Evolutionary conservation across 2,329 filamentous ascomycete species (phyloP).

Genomic region (Ceratocystis eucalypticola): DNA sequence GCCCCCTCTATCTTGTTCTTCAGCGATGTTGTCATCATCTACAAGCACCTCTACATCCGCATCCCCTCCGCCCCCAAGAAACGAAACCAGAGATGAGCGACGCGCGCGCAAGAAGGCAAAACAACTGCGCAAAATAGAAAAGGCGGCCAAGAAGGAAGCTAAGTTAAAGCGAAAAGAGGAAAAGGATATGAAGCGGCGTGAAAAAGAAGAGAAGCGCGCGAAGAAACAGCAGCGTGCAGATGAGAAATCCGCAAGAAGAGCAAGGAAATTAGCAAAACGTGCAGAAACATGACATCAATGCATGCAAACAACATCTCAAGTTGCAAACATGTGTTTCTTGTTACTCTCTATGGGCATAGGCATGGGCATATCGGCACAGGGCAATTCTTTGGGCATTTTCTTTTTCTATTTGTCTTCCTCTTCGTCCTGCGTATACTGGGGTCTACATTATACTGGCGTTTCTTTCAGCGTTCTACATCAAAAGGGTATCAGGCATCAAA

Average conservation of each 20-base stretch:
- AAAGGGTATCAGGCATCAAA: background rate
- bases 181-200: constrained; percentile 27
- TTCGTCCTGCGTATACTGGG: constrained; percentile 16
- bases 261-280: constrained; percentile 19
- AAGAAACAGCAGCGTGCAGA: constrained; percentile 24
- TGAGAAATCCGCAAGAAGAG: constrained; percentile 23
- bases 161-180: constrained; percentile 24
- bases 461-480: background rate
- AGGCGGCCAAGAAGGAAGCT: constrained; percentile 24
- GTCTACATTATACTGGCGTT: background rate
- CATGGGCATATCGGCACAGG: background rate
- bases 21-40: background rate
- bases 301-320: background rate
- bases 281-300: constrained; percentile 22
- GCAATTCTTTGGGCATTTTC: constrained; percentile 19
- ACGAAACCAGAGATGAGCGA: constrained; percentile 21
- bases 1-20: background rate
- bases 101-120: constrained; percentile 19
- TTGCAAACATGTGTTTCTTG: background rate
- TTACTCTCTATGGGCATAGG: constrained; percentile 20
- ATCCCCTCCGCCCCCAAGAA: constrained; percentile 1
- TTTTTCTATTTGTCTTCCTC: constrained; percentile 20
- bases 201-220: constrained; percentile 32
- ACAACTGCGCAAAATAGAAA: constrained; percentile 15
- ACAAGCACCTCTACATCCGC: background rate